phyloP scores from a whole-genome alignment of 768 basidiomycete species.

The Leucogyrophana mollusca region DNA sequence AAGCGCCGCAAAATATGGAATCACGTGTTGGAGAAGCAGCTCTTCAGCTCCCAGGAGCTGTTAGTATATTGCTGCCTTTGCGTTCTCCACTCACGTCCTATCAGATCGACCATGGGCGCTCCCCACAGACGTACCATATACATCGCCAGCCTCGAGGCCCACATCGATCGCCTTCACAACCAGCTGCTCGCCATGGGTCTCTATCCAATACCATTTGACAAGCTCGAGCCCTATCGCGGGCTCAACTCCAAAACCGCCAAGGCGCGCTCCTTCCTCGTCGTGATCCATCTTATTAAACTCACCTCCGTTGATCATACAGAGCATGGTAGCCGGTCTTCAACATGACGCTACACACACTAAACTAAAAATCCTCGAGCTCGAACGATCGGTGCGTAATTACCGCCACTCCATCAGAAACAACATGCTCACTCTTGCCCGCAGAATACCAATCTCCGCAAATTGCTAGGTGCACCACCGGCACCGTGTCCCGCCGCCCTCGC shows the following conservation, averaged over 20 bases:
- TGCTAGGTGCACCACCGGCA: slow-evolving; percentile 25
- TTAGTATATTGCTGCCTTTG: slow-evolving; percentile 28
- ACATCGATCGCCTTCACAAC: slow-evolving; percentile 66
- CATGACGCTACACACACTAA: slow-evolving; percentile 59
- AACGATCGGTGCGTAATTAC: slow-evolving; percentile 55
- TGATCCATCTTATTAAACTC: background rate
- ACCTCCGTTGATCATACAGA: slow-evolving; percentile 36
- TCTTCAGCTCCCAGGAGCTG: slow-evolving; percentile 70
- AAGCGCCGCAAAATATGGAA: slow-evolving; percentile 79
- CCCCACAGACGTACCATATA: slow-evolving; percentile 71
- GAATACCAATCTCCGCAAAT: slow-evolving; percentile 31
- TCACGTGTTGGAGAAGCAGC: slow-evolving; percentile 69
- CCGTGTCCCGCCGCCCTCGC: slow-evolving; percentile 20
- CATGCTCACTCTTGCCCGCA: slow-evolving; percentile 1
- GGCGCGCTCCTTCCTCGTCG: slow-evolving; percentile 44
- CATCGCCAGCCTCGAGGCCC: slow-evolving; percentile 68
- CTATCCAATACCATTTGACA: slow-evolving; percentile 54
- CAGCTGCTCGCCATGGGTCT: slow-evolving; percentile 52
- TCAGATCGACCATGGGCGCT: slow-evolving; percentile 63
- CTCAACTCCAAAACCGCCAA: slow-evolving; percentile 78
- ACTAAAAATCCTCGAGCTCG: slow-evolving; percentile 64
- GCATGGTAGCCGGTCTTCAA: slow-evolving; percentile 71
- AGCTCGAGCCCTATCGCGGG: slow-evolving; percentile 63
- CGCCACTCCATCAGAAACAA: slow-evolving; percentile 1
- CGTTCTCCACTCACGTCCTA: background rate